Percentiles rank a stretch among this genome's conserved stretches.
These are phyloP conservation scores for Syncephalis plumigaleata DNA, from an alignment of 371 early-diverging fungal species.

Conservation along the genomic window DNA sequence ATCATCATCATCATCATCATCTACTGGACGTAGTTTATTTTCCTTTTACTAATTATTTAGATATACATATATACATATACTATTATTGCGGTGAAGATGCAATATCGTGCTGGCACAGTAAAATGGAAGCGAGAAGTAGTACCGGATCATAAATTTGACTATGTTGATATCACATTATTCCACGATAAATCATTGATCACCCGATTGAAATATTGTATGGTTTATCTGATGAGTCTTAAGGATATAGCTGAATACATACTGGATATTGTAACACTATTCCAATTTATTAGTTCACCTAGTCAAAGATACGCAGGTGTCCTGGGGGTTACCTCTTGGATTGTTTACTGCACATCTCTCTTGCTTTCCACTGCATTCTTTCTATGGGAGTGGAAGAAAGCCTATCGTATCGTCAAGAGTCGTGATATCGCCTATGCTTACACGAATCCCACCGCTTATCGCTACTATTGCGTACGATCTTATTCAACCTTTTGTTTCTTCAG, in stretches of 20 bases:
- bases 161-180: conserved; percentile 66
- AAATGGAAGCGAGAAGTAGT: conserved; percentile 25
- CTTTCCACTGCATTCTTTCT: conserved; percentile 46
- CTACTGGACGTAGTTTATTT: too few relatives aligned
- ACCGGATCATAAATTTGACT: conserved; percentile 75
- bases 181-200: conserved; percentile 20
- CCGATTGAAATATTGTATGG: conserved; percentile 29
- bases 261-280: conserved; percentile 42
- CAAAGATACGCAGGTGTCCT: conserved; percentile 19
- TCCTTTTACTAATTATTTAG: too few relatives aligned
- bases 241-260: conserved; percentile 48
- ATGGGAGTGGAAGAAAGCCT: conserved; percentile 51
- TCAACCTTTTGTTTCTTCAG: conserved; percentile 62
- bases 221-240: conserved; percentile 47
- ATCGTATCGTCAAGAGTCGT: conserved; percentile 30
- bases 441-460: conserved; percentile 47
- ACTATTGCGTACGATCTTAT: conserved; percentile 33
- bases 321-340: too few relatives aligned
- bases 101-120: background rate
- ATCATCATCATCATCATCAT: too few relatives aligned
- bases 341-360: conserved; percentile 47
- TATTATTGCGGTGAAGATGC: too few relatives aligned
- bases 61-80: too few relatives aligned
- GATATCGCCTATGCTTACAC: conserved; percentile 69
- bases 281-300: conserved; percentile 10